Conservation (phyloP, 768 basidiomycete species). For the Podaxis sp. region DNA sequence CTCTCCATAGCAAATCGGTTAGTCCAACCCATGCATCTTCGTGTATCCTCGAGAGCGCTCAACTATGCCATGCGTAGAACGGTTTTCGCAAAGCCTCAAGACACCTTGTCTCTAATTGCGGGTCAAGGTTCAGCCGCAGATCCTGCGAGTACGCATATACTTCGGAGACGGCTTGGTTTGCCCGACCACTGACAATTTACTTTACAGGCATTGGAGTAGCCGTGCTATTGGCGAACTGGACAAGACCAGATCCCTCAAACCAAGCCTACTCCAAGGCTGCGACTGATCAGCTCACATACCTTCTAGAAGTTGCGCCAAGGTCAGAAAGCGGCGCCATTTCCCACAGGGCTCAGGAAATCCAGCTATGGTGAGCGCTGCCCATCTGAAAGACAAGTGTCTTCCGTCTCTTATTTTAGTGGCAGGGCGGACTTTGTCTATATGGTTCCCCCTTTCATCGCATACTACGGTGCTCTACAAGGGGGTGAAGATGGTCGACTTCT, state of each 20-base stretch:
- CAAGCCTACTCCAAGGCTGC: slow-evolving; percentile 42
- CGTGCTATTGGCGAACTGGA: slow-evolving; percentile 55
- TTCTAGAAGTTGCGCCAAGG: slow-evolving; percentile 44
- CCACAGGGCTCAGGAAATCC: slow-evolving; percentile 50
- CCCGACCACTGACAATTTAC: slow-evolving; percentile 10
- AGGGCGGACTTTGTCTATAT: slow-evolving; percentile 64
- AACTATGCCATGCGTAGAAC: slow-evolving; percentile 26
- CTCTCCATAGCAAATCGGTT: slow-evolving; percentile 40
- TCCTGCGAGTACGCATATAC: slow-evolving; percentile 47
- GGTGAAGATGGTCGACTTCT: slow-evolving; percentile 33
- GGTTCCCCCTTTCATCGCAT: slow-evolving; percentile 68
- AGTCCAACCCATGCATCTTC: slow-evolving; percentile 14
- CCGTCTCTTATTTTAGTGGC: background rate
- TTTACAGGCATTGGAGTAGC: slow-evolving; percentile 49
- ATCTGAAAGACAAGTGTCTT: background rate
- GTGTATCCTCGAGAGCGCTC: background rate
- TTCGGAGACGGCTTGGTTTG: background rate
- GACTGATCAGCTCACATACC: slow-evolving; percentile 44
- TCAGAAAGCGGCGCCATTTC: slow-evolving; percentile 57
- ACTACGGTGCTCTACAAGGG: slow-evolving; percentile 52
- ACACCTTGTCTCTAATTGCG: slow-evolving; percentile 41
- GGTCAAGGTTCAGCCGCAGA: slow-evolving; percentile 57
- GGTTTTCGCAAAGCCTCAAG: slow-evolving; percentile 34
- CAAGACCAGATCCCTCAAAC: slow-evolving; percentile 33
- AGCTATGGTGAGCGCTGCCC: slow-evolving; percentile 44